phyloP scores from a whole-genome alignment of 306 rosid genomes.

The Abrus precatorius region DNA sequence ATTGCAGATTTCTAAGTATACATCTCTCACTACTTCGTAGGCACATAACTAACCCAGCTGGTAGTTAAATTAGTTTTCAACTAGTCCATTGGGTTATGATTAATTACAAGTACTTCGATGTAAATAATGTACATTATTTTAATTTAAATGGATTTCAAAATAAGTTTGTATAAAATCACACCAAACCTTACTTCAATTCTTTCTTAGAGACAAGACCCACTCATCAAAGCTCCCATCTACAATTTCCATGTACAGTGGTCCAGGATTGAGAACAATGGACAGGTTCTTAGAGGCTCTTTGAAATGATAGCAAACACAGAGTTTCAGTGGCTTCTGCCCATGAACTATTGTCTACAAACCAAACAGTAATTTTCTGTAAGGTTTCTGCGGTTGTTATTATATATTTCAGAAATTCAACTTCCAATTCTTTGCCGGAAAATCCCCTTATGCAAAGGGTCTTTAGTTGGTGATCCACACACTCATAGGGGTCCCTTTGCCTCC shows the following conservation, averaged over 20 bases:
- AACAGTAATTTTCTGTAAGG: neutral
- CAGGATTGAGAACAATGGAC: neutral
- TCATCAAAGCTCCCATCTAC: neutral
- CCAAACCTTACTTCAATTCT: neutral
- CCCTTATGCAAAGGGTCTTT: conserved; percentile 12
- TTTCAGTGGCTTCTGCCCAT: neutral
- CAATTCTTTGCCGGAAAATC: neutral
- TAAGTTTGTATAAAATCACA: too few species aligned
- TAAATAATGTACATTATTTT: too few species aligned
- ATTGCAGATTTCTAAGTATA: too few species aligned
- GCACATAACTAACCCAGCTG: too few species aligned
- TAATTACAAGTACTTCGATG: too few species aligned
- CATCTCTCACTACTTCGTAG: too few species aligned
- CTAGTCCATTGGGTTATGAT: too few species aligned
- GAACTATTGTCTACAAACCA: neutral
- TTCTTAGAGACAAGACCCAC: neutral
- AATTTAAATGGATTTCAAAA: too few species aligned
- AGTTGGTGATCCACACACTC: neutral
- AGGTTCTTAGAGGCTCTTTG: neutral
- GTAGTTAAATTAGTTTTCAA: too few species aligned
- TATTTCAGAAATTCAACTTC: conserved; percentile 14
- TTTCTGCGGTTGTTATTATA: neutral
- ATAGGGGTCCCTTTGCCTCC: neutral
- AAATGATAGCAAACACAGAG: neutral
- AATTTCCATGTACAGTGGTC: neutral